These are phyloP conservation scores for Phaffomyces antillensis DNA, from an alignment of 805 yeast genomes.

Conservation along the genomic window DNA sequence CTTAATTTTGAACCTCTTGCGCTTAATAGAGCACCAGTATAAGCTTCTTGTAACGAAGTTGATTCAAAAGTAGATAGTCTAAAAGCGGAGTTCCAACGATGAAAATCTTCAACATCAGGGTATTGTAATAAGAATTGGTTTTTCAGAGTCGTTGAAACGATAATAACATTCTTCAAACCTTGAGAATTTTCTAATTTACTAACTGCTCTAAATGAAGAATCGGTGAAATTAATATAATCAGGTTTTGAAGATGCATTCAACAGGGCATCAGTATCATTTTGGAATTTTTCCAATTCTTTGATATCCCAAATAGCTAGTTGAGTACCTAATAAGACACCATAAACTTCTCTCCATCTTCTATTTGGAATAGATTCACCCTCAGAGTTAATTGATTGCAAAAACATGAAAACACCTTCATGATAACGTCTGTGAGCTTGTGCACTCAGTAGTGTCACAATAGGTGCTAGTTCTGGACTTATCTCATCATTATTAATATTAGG, in stretches of 20 bases:
- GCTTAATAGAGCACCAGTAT: constrained; percentile 88
- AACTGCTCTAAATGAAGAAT: constrained; percentile 76
- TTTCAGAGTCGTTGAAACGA: constrained; percentile 86
- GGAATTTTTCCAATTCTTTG: constrained; percentile 47
- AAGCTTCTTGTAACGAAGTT: constrained; percentile 83
- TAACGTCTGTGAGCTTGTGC: constrained; percentile 73
- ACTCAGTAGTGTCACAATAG: constrained; percentile 65
- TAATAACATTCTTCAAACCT: constrained; percentile 64
- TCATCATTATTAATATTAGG: constrained; percentile 6
- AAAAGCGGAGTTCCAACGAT: constrained; percentile 78
- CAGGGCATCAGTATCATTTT: constrained; percentile 37
- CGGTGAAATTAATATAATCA: constrained; percentile 83
- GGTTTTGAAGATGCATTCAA: constrained; percentile 66
- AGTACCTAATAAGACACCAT: constrained; percentile 84
- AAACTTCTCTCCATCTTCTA: constrained; percentile 87
- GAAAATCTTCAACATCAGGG: constrained; percentile 53
- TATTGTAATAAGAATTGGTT: constrained; percentile 82
- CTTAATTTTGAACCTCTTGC: constrained; percentile 86
- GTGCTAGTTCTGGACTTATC: constrained; percentile 38
- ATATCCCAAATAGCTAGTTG: constrained; percentile 93
- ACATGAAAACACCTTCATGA: constrained; percentile 68
- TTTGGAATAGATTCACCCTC: constrained; percentile 80
- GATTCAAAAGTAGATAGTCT: constrained; percentile 77
- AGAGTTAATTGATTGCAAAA: constrained; percentile 63
- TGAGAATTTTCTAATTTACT: constrained; percentile 54